Evolutionary conservation across 495 filamentous ascomycete species (phyloP), one percentile per base, ranked within the genome.

Genomic region (Talaromyces ruber): DNA sequence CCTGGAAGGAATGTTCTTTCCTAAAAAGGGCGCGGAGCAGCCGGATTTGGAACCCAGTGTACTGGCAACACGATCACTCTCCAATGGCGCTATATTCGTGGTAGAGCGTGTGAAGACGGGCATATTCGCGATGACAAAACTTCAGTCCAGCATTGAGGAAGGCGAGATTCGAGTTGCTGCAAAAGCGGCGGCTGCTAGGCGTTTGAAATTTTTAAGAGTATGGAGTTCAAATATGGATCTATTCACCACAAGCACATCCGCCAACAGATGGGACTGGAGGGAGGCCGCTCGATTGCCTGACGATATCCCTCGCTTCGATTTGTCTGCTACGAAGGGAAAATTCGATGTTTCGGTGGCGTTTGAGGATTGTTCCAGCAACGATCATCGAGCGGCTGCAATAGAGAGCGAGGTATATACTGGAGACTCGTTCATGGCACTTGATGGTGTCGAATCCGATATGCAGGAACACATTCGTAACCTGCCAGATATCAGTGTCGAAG

Each of bases 121-220:
- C 0, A 76, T 91, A 11, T 95, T 90, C 71, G 83, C 84, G 14
- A 66, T 94, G 8, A 92, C 85, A 66, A 87, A 84, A 64, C 75
- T 97, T 56, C 86, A 81, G 0, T 68, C 75, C 3, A 88, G 85
- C 84, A 82, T 92, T 57, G 69, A 71, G 55, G 75, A 75, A 65
- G 72, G 70, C 21, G 70, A 76, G 63, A 43, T 74, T 14, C 61
- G 64, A 14, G 72, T 72, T 63, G 73, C 69, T 29, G 65, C 67
- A 34, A 75, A 73, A 68, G 74, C 64, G 66, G 54, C 29, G 11
- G 6, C 54, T 54, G 7, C 54, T 21, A 57, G 32, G 26, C 22
- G 12, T 18, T 54, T 28, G 29, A 59, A 52, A n/a, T 21, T 12
- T 3, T 28, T 26, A 9, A 8, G 59, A 9, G 4, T 29, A 22